Conservation (phyloP, 1,139 yeast species). For the Yamadazyma taylorii region DNA sequence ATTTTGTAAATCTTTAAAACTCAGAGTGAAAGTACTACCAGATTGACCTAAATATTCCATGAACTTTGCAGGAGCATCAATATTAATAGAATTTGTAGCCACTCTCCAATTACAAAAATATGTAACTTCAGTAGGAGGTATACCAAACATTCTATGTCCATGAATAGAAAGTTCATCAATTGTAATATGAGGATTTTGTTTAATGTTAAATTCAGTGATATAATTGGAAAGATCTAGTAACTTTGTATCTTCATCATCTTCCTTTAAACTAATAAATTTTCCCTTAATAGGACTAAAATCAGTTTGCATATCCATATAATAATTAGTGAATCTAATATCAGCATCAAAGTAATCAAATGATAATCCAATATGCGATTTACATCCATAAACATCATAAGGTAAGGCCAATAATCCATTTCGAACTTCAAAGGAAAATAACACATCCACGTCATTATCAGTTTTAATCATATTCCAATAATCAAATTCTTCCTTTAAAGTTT, state of each 20-base stretch:
- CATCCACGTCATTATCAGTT: conserved; percentile 74
- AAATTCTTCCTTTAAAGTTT: conserved; percentile 18
- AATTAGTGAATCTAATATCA: conserved; percentile 84
- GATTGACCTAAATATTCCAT: conserved; percentile 47
- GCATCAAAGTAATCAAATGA: conserved; percentile 67
- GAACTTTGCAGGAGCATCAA: conserved; percentile 54
- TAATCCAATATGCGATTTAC: conserved; percentile 60
- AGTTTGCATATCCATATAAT: conserved; percentile 82
- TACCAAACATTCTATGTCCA: conserved; percentile 90
- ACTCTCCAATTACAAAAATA: conserved; percentile 91
- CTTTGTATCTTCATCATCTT: conserved; percentile 19
- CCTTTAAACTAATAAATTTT: conserved; percentile 24
- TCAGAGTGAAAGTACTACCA: conserved; percentile 51
- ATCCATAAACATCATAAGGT: conserved; percentile 73
- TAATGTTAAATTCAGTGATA: conserved; percentile 10
- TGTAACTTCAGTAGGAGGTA: conserved; percentile 86
- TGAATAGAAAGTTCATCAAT: conserved; percentile 70
- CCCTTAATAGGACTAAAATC: conserved; percentile 52
- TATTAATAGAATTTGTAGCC: conserved; percentile 55
- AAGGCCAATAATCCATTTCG: conserved; percentile 67
- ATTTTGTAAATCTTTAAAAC: conserved; percentile 76
- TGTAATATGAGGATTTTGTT: conserved; percentile 30
- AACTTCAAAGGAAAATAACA: conserved; percentile 68
- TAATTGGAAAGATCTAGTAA: conserved; percentile 31
- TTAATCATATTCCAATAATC: conserved; percentile 45